Evolutionary conservation across 345 rosid genomes (phyloP), one percentile per base, ranked within the genome.

Genomic region (Rhizophora apiculata): DNA sequence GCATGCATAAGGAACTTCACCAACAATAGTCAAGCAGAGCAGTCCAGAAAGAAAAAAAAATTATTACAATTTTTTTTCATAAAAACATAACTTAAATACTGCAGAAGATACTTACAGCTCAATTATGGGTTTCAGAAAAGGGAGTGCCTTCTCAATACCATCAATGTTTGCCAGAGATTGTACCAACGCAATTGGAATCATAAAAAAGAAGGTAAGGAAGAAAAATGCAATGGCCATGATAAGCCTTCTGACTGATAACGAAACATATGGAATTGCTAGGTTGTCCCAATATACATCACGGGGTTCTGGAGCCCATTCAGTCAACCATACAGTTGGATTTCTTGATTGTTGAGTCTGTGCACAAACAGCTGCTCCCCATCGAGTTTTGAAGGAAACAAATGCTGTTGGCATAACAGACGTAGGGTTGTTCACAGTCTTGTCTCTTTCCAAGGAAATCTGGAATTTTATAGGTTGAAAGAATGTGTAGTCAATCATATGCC

Each of bases 261-360:
- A 89, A 70, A 94, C 98, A 80, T 77, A 94, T 26, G 97, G 98
- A 68, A 94, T 86, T 34, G 97, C 88, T 26, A 94, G 76, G 79
- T 94, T 94, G 67, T 89, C 80, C 96, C 97, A 94, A 71, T 82
- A 91, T 43, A 94, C 70, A 63, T 91, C 98, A 19, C 96, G 87
- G 0, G 98, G 96, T 76, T 94, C 97, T 2, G 97, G 96, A 16
- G 97, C 97, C 97, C 97, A 94, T 31, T 89, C 95, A 19, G 98
- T 94, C 63, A 94, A 72, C 98, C 98, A 94, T 19, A 79, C 62
- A 36, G 97, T 86, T 0, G 98, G 98, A 69, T 91, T 89, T 76
- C 92, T 83, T 39, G 93, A 72, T 76, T 89, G 98, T 76, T 91
- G 98, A 71, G 98, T 91, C 73, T 91, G 96, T 67, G 97, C 88